phyloP scores from a whole-genome alignment of 1,284 basidiomycete genomes.

The Puccinia hordei region DNA sequence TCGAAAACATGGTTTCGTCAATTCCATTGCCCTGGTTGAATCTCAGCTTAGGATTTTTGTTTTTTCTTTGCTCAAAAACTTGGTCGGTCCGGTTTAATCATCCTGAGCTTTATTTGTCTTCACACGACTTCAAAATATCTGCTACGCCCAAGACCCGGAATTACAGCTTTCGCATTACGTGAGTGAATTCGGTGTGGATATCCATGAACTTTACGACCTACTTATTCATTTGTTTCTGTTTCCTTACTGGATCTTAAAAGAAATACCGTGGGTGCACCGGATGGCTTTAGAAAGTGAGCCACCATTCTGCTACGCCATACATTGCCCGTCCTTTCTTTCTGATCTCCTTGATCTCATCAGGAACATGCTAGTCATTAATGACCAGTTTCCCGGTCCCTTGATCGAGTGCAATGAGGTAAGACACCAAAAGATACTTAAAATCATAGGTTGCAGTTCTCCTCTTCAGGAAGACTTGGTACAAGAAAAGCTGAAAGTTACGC shows the following conservation, averaged over 20 bases:
- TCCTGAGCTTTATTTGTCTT: constrained; percentile 47
- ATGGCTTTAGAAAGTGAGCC: constrained; percentile 42
- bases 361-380: constrained; percentile 64
- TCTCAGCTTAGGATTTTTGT: constrained; percentile 2
- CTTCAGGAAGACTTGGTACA: background rate
- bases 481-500: background rate
- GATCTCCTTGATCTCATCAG: constrained; percentile 53
- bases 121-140: constrained; percentile 45
- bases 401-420: constrained; percentile 63
- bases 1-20: background rate
- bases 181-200: background rate
- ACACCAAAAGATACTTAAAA: background rate
- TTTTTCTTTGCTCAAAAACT: constrained; percentile 2
- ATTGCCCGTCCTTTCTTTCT: background rate
- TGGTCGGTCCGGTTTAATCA: constrained; percentile 30
- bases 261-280: constrained; percentile 38
- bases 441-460: too few species aligned
- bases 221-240: background rate
- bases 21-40: background rate
- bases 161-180: constrained; percentile 43
- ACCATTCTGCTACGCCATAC: background rate
- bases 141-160: constrained; percentile 26
- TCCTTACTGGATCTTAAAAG: background rate
- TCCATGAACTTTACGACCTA: background rate
- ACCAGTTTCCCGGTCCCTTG: constrained; percentile 63